Percentiles rank a stretch among this genome's conserved stretches.
phyloP scores from a whole-genome alignment of 1,284 basidiomycete species.

The Leccinum griseonigrum region DNA sequence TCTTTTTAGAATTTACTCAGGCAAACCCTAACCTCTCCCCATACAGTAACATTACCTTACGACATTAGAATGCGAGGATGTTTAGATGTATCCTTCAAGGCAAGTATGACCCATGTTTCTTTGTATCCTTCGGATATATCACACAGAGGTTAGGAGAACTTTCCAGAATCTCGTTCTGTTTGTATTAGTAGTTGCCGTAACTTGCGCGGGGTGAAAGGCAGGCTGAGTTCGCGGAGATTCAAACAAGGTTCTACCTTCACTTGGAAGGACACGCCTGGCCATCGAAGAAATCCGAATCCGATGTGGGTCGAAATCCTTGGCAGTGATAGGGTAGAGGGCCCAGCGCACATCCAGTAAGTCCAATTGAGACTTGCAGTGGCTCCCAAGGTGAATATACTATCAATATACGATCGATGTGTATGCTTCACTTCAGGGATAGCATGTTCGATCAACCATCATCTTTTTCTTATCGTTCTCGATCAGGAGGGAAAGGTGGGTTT shows the following conservation, averaged over 20 bases:
- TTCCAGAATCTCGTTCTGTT: not conserved
- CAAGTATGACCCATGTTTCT: not conserved
- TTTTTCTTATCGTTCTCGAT: slow-evolving; percentile 1
- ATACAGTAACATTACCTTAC: not conserved
- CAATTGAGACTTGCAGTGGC: slow-evolving; percentile 48
- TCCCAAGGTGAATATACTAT: slow-evolving; percentile 44
- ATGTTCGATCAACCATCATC: slow-evolving; percentile 14
- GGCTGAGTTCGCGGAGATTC: not conserved
- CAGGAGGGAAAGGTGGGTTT: slow-evolving; percentile 56
- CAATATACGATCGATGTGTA: not conserved
- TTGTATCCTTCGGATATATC: not conserved
- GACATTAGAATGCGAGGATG: not conserved
- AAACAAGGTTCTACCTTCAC: not conserved
- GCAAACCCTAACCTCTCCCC: not conserved
- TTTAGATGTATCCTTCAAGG: not conserved
- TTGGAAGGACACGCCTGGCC: not conserved
- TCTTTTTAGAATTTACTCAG: not conserved
- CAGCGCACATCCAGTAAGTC: slow-evolving; percentile 45
- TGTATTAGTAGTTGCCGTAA: slow-evolving; percentile 8
- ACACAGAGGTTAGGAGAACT: not conserved
- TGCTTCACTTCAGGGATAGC: slow-evolving; percentile 2
- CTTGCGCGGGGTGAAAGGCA: slow-evolving; percentile 12
- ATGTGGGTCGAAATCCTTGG: slow-evolving; percentile 47
- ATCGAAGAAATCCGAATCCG: slow-evolving; percentile 42
- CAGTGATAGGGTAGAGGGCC: slow-evolving; percentile 37